Base-by-base conservation (phyloP, 1,139 yeast genomes). In the Blastobotrys petasosporus region DNA sequence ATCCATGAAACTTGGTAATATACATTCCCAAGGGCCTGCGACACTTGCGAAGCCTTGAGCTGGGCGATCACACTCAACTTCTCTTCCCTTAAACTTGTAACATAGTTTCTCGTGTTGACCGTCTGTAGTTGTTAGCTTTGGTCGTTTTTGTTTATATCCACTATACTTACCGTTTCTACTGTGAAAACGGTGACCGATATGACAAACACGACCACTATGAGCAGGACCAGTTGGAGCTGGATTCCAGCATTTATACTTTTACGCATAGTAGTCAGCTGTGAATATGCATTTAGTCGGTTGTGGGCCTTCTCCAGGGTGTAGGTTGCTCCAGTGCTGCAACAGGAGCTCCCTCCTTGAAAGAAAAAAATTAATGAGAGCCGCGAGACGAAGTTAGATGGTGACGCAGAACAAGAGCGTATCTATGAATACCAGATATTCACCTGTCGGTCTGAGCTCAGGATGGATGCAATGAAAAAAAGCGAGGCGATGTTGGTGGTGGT, bases 41-140 rank as follows among this genome's bases (percentile, higher is more conserved):
- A 74, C 11, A 87, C 72, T 62, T 88, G 96, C 0, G 92, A 76
- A 0, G 92, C 78, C 62, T 86, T 87, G 47, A 88, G 69, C 60
- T 84, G 85, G 7, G 95, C 84, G 12, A 87, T 84, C 41, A 85
- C 86, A 58, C 77, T 78, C 34, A 88, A 68, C 48, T 88, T 73
- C 53, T 85, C 92, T 2, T 82, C 78, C 53, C 94, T 72, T 42
- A 85, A 66, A 44, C 74, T 66, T 42, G 79, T 75, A 50, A 82
- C 77, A 55, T 79, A 83, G 25, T 70, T 63, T 13, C 87, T 78
- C 60, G 85, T 86, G 65, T 85, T 86, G 7, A 85, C 77, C 41
- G 94, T 94, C 64, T 60, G 20, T 40, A 36, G 44, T 37, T 48
- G 47, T 16, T 47, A 37, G 23, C 46, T 45, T 10, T 44, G 38